Evolutionary conservation across 108 stramenopile species (phyloP), one percentile per base, ranked within the genome.

Genomic region (Cylindrotheca fusiformis): DNA sequence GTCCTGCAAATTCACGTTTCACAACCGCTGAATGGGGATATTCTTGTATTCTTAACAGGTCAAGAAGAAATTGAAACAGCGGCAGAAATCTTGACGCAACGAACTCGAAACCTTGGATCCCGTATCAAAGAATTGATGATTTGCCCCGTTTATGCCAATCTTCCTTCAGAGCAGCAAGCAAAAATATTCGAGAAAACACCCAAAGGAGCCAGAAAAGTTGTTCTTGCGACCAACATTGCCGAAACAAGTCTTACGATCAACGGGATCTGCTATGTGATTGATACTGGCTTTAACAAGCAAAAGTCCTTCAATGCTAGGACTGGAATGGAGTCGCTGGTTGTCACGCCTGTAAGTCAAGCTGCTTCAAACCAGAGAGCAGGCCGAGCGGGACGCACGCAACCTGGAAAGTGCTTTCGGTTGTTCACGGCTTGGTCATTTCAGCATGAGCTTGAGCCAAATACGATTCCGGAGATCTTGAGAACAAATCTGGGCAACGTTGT

Each of bases 1-100:
- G 88, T 95, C 0, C 64, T 99, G 32, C 99, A 99, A 72, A 96
- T 97, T 55, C 99, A 99, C 67, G 88, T 99, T 41, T 89, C 95
- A 24, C 97, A 99, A 74, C 96, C 95, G 0, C 69, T 97, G 10
- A 88, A 95, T 46, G 99, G 99, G 12, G 99, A 99, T 72, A 88
- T 98, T 60, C 84, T 99, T 21, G 94, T 99, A 24, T 99, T 99
- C 69, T 67, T 98, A 0, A 98, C 98, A 0, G 99, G 99, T 41
- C 98, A 99, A 69, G 99, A 98, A 70, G 99, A 99, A 76, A 99
- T 99, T 69, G 99, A 99, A 68, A 93, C 95, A 2, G 95, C 95
- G 4, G 80, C 84, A 18, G 98, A 99, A 81, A 97, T 91, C 31
- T 70, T 99, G 18, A 77, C 80, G 2, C 76, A 91, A 60, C 81